Evolutionary conservation across 2,329 filamentous ascomycete genomes (phyloP).

Genomic region (Hawksworthiomyces lignivorus): DNA sequence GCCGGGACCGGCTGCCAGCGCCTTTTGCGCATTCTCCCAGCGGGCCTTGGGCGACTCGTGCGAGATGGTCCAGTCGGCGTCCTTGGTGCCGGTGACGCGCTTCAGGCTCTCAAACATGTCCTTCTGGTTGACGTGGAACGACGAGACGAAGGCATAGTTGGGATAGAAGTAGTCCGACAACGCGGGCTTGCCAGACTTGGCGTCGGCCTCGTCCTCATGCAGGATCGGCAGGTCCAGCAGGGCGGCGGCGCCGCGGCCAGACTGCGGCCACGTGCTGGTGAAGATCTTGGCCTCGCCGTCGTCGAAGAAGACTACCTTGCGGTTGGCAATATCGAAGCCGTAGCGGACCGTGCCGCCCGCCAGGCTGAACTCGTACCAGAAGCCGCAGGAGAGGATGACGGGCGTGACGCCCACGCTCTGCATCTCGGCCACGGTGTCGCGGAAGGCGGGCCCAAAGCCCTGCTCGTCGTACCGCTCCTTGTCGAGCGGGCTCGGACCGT

Average conservation of each 20-base stretch:
- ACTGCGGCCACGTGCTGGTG: slow-evolving; percentile 51
- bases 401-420: slow-evolving; percentile 25
- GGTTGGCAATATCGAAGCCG: slow-evolving; percentile 20
- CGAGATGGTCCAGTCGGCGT: slow-evolving; percentile 53
- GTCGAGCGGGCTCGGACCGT: slow-evolving; percentile 20
- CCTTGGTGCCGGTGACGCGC: slow-evolving; percentile 47
- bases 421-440: slow-evolving; percentile 26
- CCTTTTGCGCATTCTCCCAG: slow-evolving; percentile 37
- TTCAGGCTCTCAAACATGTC: slow-evolving; percentile 59
- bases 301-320: slow-evolving; percentile 35
- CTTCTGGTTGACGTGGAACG: slow-evolving; percentile 51
- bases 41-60: slow-evolving; percentile 39
- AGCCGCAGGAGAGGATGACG: slow-evolving; percentile 33
- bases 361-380: slow-evolving; percentile 47
- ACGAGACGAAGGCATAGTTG: slow-evolving; percentile 38
- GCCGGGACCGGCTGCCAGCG: slow-evolving; percentile 23
- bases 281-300: slow-evolving; percentile 50
- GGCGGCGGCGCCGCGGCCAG: slow-evolving; percentile 28
- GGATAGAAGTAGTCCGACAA: slow-evolving; percentile 9
- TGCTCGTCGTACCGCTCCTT: slow-evolving; percentile 14
- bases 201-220: slow-evolving; percentile 4
- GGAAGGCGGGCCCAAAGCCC: slow-evolving; percentile 14
- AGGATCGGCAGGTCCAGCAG: slow-evolving; percentile 35
- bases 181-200: neutral
- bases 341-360: slow-evolving; percentile 19